phyloP scores from a whole-genome alignment of 768 basidiomycete genomes.

The Suillus alpinus region DNA sequence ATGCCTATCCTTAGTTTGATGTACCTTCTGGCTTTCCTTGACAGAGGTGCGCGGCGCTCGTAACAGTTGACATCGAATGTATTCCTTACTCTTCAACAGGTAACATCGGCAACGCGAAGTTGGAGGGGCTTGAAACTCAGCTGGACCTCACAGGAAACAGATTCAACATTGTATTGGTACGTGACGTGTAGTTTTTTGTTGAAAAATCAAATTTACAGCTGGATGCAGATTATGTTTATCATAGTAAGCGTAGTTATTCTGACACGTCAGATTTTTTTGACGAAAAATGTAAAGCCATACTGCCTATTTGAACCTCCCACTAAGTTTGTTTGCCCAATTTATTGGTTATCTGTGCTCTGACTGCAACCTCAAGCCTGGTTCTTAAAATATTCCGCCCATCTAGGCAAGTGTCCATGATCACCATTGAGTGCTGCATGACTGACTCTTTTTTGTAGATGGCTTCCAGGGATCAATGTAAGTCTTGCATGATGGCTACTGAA shows the following conservation, averaged over 20 bases:
- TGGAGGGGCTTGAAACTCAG: constrained; percentile 56
- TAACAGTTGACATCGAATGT: neutral
- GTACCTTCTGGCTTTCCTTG: constrained; percentile 62
- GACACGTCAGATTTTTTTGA: neutral
- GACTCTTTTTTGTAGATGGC: constrained; percentile 40
- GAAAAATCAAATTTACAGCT: neutral
- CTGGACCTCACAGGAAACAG: constrained; percentile 52
- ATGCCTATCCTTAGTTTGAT: constrained; percentile 57
- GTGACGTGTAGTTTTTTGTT: constrained; percentile 29
- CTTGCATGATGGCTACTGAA: neutral
- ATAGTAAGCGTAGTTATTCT: constrained; percentile 39
- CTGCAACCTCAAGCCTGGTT: constrained; percentile 25
- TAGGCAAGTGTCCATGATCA: constrained; percentile 25
- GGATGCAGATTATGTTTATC: constrained; percentile 58
- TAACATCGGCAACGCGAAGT: constrained; percentile 51
- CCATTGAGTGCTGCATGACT: constrained; percentile 16
- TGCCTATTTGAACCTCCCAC: constrained; percentile 58
- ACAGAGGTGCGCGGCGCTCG: constrained; percentile 41
- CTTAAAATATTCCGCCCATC: constrained; percentile 66
- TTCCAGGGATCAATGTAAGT: constrained; percentile 62
- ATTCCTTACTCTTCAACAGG: neutral
- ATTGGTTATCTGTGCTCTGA: neutral
- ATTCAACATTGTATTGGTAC: constrained; percentile 62
- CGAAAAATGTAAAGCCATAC: constrained; percentile 6
- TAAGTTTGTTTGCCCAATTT: constrained; percentile 40